A percentile compares a stretch with the other conserved stretches of the same genome.
Evolutionary conservation across 768 basidiomycete species (phyloP).

Genomic region (Kwoniella dendrophila): DNA sequence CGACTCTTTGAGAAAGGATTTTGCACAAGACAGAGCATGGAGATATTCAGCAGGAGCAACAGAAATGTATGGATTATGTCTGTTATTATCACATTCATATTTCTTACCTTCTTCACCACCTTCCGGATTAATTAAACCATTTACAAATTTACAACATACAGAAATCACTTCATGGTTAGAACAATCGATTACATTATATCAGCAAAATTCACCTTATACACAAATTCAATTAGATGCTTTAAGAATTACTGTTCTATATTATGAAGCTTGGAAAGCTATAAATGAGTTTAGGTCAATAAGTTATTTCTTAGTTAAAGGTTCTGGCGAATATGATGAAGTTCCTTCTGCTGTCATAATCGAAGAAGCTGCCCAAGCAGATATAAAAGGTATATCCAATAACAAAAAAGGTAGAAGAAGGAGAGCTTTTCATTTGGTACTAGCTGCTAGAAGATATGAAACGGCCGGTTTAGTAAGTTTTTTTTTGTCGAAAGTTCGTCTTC

Average conservation of each 20-base stretch:
- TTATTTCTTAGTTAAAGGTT: conserved; percentile 48
- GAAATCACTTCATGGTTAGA: conserved; percentile 54
- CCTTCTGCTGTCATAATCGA: conserved; percentile 58
- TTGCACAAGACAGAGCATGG: conserved; percentile 54
- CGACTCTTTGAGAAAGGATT: conserved; percentile 82
- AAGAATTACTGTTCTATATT: conserved; percentile 54
- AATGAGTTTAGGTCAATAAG: conserved; percentile 50
- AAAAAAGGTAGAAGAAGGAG: conserved; percentile 42
- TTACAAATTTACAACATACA: conserved; percentile 47
- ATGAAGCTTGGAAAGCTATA: conserved; percentile 52
- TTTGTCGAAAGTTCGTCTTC: background rate
- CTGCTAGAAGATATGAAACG: conserved; percentile 58
- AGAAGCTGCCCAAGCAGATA: conserved; percentile 56
- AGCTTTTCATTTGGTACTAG: conserved; percentile 56
- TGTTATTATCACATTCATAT: conserved; percentile 56
- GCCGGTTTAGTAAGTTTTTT: conserved; percentile 55
- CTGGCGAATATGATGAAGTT: conserved; percentile 57
- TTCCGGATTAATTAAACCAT: conserved; percentile 21
- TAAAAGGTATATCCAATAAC: conserved; percentile 43
- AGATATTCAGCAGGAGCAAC: conserved; percentile 66
- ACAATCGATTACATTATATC: conserved; percentile 48
- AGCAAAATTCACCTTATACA: conserved; percentile 27
- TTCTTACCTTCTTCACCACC: conserved; percentile 46
- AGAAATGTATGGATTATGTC: conserved; percentile 67
- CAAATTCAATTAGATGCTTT: conserved; percentile 53